Evolutionary conservation across 208 protist species (phyloP).

Genomic region (Naegleria gruberi): DNA sequence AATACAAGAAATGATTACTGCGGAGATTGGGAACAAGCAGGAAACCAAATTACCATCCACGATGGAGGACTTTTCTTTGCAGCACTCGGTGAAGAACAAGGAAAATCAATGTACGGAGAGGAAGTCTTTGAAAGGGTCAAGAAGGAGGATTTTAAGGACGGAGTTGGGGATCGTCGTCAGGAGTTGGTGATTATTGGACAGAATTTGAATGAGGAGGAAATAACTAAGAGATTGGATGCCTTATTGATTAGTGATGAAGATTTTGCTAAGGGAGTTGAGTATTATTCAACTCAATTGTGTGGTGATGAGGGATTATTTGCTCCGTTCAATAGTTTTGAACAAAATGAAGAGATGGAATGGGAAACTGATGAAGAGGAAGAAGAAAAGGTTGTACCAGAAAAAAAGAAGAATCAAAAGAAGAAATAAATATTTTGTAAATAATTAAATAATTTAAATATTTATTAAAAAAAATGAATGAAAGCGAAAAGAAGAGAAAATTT

Average conservation of each 20-base stretch:
- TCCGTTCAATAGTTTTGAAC: not conserved
- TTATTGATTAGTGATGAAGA: constrained; percentile 34
- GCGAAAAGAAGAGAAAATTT: no score
- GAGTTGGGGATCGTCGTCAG: constrained; percentile 44
- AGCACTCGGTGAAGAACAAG: constrained; percentile 32
- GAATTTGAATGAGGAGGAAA: constrained; percentile 35
- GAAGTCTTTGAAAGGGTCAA: constrained; percentile 12
- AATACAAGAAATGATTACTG: constrained; percentile 20
- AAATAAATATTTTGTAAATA: no score
- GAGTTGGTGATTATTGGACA: constrained; percentile 57
- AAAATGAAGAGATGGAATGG: constrained; percentile 22
- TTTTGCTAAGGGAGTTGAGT: constrained; percentile 32
- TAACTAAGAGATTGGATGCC: constrained; percentile 35
- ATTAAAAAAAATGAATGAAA: no score
- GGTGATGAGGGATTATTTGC: constrained; percentile 12
- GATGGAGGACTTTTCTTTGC: constrained; percentile 36
- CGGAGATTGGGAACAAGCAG: constrained; percentile 9
- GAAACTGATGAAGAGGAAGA: constrained; percentile 31
- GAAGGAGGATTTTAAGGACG: constrained; percentile 23
- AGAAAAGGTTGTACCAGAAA: not conserved
- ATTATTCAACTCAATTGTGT: constrained; percentile 31
- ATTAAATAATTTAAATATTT: no score
- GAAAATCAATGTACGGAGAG: constrained; percentile 13
- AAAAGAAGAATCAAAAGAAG: no score
- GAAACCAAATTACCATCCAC: not conserved